Percentiles rank a stretch among this genome's conserved stretches.
These are phyloP conservation scores for Volvox africanus DNA, from an alignment of 139 green algal genomes.

Conservation along the genomic window DNA sequence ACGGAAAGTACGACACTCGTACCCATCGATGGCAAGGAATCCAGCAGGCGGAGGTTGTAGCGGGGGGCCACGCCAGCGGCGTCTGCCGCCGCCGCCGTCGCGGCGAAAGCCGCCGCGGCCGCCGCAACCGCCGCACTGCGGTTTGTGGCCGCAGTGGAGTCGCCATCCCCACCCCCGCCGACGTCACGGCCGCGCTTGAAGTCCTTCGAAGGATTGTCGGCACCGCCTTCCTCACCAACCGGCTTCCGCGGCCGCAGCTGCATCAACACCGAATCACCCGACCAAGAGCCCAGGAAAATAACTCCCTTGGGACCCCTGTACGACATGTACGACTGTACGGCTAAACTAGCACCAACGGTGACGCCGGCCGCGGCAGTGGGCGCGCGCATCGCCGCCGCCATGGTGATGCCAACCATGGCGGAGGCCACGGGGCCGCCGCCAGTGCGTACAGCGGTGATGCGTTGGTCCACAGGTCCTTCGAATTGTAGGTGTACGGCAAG, in stretches of 20 bases:
- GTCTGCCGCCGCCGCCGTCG: constrained; percentile 7
- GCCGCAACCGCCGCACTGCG: constrained; percentile 25
- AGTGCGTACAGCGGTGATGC: constrained; percentile 26
- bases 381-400: constrained; percentile 26
- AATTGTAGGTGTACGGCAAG: constrained; percentile 49
- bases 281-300: constrained; percentile 87
- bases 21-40: constrained; percentile 32
- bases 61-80: not conserved
- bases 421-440: constrained; percentile 21
- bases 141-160: constrained; percentile 14
- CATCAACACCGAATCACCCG: constrained; percentile 90
- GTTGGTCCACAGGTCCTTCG: constrained; percentile 35
- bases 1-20: not conserved
- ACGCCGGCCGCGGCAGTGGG: not conserved
- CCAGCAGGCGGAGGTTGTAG: constrained; percentile 24
- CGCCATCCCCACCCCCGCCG: not conserved
- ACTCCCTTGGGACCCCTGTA: constrained; percentile 61
- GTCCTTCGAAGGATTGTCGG: not conserved
- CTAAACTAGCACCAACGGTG: not conserved
- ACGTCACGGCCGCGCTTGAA: not conserved
- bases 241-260: constrained; percentile 48
- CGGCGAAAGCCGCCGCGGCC: constrained; percentile 22
- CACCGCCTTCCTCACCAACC: not conserved
- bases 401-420: constrained; percentile 10
- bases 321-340: constrained; percentile 42